These are phyloP conservation scores for Syncephalastrum contaminatum DNA, from an alignment of 371 early-diverging fungal genomes.

Conservation along the genomic window DNA sequence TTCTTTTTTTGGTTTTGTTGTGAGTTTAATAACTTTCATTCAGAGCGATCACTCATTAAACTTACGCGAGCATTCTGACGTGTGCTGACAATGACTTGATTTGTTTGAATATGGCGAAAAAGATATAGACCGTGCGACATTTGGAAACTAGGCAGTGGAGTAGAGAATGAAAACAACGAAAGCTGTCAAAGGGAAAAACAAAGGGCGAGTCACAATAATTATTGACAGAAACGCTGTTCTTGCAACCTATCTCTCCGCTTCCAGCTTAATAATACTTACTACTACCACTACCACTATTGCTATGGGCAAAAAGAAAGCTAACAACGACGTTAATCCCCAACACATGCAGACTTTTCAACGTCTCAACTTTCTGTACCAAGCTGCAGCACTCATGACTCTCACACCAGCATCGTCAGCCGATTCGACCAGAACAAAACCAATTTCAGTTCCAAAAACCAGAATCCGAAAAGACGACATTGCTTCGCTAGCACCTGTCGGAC, in stretches of 20 bases:
- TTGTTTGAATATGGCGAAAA: slow-evolving; percentile 62
- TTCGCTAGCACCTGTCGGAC: slow-evolving; percentile 21
- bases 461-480: slow-evolving; percentile 16
- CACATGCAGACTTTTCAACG: slow-evolving; percentile 36
- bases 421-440: neutral
- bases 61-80: slow-evolving; percentile 42
- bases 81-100: slow-evolving; percentile 56
- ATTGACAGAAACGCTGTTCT: too few species aligned
- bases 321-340: slow-evolving; percentile 24
- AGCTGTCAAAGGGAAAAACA: slow-evolving; percentile 8
- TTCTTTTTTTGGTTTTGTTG: slow-evolving; percentile 27
- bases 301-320: slow-evolving; percentile 26
- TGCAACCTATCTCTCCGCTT: too few species aligned
- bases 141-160: slow-evolving; percentile 1
- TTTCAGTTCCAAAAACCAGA: neutral
- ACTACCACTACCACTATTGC: neutral
- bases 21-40: neutral
- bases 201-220: neutral
- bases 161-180: slow-evolving; percentile 9
- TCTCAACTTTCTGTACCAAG: slow-evolving; percentile 41
- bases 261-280: neutral
- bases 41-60: neutral
- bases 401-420: slow-evolving; percentile 6
- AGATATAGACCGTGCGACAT: slow-evolving; percentile 43
- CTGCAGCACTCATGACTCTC: slow-evolving; percentile 37